A percentile compares a stretch with the other conserved stretches of the same genome.
These are phyloP conservation scores for Diospyros kaki DNA, from an alignment of 148 eudicot species.

Conservation along the genomic window DNA sequence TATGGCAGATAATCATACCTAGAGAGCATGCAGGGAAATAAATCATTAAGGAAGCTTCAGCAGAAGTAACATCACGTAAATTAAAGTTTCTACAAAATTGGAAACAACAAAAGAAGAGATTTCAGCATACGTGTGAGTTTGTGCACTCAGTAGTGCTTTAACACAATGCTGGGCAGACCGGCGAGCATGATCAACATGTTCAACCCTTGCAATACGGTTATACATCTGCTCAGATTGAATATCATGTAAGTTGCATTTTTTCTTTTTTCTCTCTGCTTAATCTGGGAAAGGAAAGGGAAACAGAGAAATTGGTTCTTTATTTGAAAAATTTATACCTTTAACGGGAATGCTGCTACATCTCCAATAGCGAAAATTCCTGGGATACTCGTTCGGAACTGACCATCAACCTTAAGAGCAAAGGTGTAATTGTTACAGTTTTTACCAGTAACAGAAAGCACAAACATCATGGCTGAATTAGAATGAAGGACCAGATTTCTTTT, in stretches of 20 bases:
- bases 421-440: neutral
- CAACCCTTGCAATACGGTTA: slow-evolving; percentile 79
- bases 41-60: slow-evolving; percentile 8
- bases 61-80: neutral
- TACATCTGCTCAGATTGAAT: slow-evolving; percentile 59
- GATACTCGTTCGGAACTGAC: slow-evolving; percentile 61
- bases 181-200: slow-evolving; percentile 99
- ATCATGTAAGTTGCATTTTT: slow-evolving; percentile 1
- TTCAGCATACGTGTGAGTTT: slow-evolving; percentile 56
- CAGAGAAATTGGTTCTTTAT: neutral
- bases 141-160: slow-evolving; percentile 62
- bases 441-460: neutral
- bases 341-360: slow-evolving; percentile 25
- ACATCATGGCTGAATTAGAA: neutral
- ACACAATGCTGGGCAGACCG: slow-evolving; percentile 90
- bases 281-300: neutral
- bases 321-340: slow-evolving; percentile 45
- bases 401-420: slow-evolving; percentile 70
- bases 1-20: slow-evolving; percentile 93
- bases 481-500: neutral
- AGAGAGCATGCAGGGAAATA: slow-evolving; percentile 10
- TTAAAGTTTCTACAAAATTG: neutral
- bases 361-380: neutral
- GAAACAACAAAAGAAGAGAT: neutral
- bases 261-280: neutral